A percentile compares a stretch with the other conserved stretches of the same genome.
phyloP scores from a whole-genome alignment of 2,329 filamentous ascomycete genomes.

The Periconia macrospinosa region DNA sequence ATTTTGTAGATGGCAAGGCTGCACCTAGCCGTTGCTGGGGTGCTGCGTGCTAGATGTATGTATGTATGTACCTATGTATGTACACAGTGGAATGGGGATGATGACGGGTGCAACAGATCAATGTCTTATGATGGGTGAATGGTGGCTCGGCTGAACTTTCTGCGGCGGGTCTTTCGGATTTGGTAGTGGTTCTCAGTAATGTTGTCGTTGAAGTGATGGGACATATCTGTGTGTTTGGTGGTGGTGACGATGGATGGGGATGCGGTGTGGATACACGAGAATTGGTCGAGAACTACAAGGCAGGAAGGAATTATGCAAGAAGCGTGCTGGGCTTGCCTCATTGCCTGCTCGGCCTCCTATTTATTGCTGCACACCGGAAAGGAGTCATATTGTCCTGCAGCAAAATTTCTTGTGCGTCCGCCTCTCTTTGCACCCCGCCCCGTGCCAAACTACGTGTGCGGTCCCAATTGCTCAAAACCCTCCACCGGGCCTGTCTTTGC shows the following conservation, averaged over 20 bases:
- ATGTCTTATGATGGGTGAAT: constrained; percentile 1
- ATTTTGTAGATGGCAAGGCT: background rate
- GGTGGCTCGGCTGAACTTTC: constrained; percentile 16
- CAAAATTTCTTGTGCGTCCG: constrained; percentile 5
- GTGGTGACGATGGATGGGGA: background rate
- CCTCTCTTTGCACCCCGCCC: constrained; percentile 2
- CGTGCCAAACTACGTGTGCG: constrained; percentile 4
- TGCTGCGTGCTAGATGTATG: background rate
- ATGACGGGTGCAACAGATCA: background rate
- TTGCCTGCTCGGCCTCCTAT: constrained; percentile 10
- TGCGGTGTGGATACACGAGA: background rate
- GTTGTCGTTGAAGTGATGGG: constrained; percentile 20
- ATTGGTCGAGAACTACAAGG: background rate
- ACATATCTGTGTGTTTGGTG: constrained; percentile 25
- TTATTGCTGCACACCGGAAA: constrained; percentile 20
- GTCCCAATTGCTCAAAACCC: constrained; percentile 13
- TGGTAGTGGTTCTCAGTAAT: constrained; percentile 30
- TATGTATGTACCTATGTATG: background rate
- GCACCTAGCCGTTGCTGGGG: background rate
- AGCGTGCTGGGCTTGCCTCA: constrained; percentile 6
- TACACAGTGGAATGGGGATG: constrained; percentile 7
- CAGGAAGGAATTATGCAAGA: constrained; percentile 7
- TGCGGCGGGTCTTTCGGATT: constrained; percentile 40
- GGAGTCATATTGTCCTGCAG: constrained; percentile 9
- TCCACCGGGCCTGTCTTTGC: constrained; percentile 11